Base-by-base conservation (phyloP, 306 rosid genomes). In the Begonia loranthoides region DNA sequence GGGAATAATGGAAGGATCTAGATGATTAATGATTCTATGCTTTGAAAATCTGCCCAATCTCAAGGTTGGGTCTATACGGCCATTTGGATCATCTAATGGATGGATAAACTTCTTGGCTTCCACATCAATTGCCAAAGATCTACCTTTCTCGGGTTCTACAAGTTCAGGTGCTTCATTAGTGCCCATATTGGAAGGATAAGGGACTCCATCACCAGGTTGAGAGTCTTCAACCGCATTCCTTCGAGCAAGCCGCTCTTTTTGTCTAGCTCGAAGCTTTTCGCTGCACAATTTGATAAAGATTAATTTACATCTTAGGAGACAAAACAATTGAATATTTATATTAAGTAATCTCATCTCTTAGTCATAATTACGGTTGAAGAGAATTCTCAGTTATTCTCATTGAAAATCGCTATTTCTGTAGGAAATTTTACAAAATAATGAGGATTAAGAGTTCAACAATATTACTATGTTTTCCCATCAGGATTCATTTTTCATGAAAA, bases 231-330 rank as follows among this genome's bases (percentile, higher is more conserved):
- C 54, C 6, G 68, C 69, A 47, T 76, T 76, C 70, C 77, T 76
- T 57, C n/a, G 75, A 24, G 94, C 82, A 63, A 92, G 79, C 59
- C 76, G 76, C 41, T 80, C 89, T 60, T 87, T 92, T 64, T 83
- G 94, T 65, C 99, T 87, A 59, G 93, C 82, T 55, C 99, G 99
- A 54, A 92, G 99, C 70, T 62, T 92, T 57, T 82, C 72, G 73
- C 99, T 92, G 93, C 69, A 50, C 75, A 70, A 57, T 54, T 66
- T 46, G 63, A 67, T 56, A 67, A 63, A 52, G 14, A 17, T 57
- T 66, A 64, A 69, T 41, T 50, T 48, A 60, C 13, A 49, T 13
- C 49, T 39, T 17, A 12, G 50, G 41, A 40, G 41, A 6, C 12
- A 4, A 49, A 28, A 28, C 6, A 28, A 19, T 19, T 28, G 9